Evolutionary conservation across 805 yeast species (phyloP).

Genomic region (Kuraishia molischiana): DNA sequence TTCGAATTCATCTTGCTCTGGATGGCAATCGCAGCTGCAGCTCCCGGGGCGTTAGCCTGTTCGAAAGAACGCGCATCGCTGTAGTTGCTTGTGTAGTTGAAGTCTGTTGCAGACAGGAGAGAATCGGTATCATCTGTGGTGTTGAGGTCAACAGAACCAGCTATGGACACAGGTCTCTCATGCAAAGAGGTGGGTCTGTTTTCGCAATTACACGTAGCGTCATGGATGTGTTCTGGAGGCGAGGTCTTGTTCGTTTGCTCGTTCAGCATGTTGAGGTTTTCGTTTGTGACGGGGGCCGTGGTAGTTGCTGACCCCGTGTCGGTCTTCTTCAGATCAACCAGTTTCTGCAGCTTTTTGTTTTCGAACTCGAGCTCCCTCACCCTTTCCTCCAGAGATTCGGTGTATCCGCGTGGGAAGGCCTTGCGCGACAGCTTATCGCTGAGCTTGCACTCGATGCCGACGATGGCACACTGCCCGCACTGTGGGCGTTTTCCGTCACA

Average conservation of each 20-base stretch:
- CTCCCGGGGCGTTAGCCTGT: slow-evolving; percentile 66
- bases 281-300: slow-evolving; percentile 16
- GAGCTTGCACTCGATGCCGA: slow-evolving; percentile 83
- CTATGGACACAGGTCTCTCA: slow-evolving; percentile 56
- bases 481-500: slow-evolving; percentile 71
- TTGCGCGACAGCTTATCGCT: slow-evolving; percentile 77
- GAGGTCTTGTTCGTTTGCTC: slow-evolving; percentile 15
- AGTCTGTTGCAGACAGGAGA: slow-evolving; percentile 15
- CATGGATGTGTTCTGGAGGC: slow-evolving; percentile 21
- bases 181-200: slow-evolving; percentile 43
- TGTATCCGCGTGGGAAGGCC: slow-evolving; percentile 87
- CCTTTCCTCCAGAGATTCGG: slow-evolving; percentile 82
- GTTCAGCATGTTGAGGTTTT: slow-evolving; percentile 19
- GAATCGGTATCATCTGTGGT: slow-evolving; percentile 37
- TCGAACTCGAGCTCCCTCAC: slow-evolving; percentile 81
- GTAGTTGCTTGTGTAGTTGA: neutral
- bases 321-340: slow-evolving; percentile 41
- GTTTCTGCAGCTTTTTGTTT: slow-evolving; percentile 56
- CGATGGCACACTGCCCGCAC: slow-evolving; percentile 75
- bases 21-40: slow-evolving; percentile 56
- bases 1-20: slow-evolving; percentile 33
- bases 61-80: slow-evolving; percentile 32
- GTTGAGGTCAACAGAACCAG: slow-evolving; percentile 46
- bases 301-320: slow-evolving; percentile 12
- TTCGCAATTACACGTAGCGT: slow-evolving; percentile 52